Base-by-base conservation (phyloP, 768 basidiomycete genomes). In the Pluteus cervinus region DNA sequence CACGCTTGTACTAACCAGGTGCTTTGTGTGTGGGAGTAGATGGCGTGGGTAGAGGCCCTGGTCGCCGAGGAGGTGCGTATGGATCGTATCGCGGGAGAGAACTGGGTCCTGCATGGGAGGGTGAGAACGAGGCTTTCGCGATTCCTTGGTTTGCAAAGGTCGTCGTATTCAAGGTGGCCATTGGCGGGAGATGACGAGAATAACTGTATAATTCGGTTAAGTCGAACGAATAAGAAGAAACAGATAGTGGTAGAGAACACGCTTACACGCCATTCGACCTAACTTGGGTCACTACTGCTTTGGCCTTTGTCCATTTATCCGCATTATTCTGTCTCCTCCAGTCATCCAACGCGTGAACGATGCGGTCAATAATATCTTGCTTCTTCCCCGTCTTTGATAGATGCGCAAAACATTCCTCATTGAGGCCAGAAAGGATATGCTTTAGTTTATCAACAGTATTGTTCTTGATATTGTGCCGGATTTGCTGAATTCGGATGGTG, bases 381-480 rank as follows among this genome's bases (percentile, higher is more conserved):
- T 91, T 91, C 65, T 85, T 89, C 18, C 88, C 88, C 8, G 84
- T 71, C 58, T 86, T 87, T 37, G 74, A 66, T 20, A 88, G 64
- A 48, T 72, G 69, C 4, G 76, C 74, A 37, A 63, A 62, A 52
- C 86, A 88, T 56, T 87, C 81, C 24, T 86, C 84, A 63, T 87
- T 88, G 48, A 90, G 68, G 17, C 81, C 81, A 25, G 67, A 58
- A 40, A 91, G 66, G 48, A 91, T 86, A 54, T 83, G 81, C 58
- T 91, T 90, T 46, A 91, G 75, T 60, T 69, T 79, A 58, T 89
- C 87, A 45, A 91, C 89, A 5, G 86, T 91, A 61, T 89, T 84
- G 56, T 68, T 69, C 61, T 74, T 77, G 55, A 91, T 68, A 43
- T 62, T 72, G 63, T 82, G 76, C 50, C 81, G 78, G 51, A 86